Percentiles rank a stretch among this genome's conserved stretches.
Conservation (phyloP, 225 moss, liverwort and hornwort genomes). For the Pseudoscleropodium purum region DNA sequence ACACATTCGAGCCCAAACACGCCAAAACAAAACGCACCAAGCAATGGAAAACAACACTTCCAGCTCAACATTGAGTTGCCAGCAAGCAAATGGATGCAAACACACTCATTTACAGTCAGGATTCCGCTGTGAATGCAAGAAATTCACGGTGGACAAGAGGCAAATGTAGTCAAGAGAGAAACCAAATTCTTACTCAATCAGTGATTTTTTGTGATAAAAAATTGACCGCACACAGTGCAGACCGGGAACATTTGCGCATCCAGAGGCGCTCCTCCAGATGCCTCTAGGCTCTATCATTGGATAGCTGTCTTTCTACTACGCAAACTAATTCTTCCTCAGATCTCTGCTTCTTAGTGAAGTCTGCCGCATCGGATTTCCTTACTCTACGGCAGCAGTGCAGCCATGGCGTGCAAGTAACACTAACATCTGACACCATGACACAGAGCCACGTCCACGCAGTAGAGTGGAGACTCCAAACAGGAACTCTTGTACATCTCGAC, state of each 20-base stretch:
- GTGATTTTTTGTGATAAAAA: neutral
- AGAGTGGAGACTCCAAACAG: neutral
- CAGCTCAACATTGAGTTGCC: neutral
- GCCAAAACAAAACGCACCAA: neutral
- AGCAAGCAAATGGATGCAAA: neutral
- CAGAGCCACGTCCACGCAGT: neutral
- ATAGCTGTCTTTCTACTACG: neutral
- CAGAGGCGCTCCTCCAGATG: constrained; percentile 10
- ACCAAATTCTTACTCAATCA: neutral
- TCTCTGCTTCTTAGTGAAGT: neutral
- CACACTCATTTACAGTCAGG: neutral
- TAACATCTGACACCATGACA: neutral
- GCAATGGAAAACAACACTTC: too few relatives aligned
- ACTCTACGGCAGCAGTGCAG: neutral
- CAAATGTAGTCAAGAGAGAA: neutral
- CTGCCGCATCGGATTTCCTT: neutral
- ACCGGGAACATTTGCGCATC: neutral
- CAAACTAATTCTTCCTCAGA: neutral
- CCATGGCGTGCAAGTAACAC: neutral
- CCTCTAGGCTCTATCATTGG: constrained; percentile 19
- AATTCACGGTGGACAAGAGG: neutral
- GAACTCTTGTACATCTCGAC: neutral
- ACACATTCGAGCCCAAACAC: neutral
- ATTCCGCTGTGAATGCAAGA: neutral
- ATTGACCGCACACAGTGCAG: neutral